A percentile compares a stretch with the other conserved stretches of the same genome.
Conservation (phyloP, 306 rosid species). For the Lotus japonicus region DNA sequence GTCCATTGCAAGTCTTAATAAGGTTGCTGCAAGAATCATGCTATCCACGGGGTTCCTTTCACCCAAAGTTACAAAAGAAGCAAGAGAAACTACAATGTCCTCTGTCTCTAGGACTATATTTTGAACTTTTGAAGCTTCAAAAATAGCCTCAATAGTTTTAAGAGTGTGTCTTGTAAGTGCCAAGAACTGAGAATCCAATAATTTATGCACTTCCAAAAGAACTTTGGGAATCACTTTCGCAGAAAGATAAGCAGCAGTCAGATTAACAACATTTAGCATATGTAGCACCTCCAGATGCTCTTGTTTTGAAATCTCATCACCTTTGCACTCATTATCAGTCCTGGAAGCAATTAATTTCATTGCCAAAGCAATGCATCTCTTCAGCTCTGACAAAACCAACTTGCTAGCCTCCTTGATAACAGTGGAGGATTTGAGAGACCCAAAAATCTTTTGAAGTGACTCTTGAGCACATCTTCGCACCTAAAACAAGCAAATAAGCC, state of each 20-base stretch:
- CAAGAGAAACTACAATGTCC: constrained; percentile 49
- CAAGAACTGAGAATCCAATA: constrained; percentile 44
- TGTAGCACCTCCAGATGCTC: constrained; percentile 68
- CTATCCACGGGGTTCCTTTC: constrained; percentile 70
- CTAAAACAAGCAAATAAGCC: constrained; percentile 34
- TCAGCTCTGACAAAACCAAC: constrained; percentile 56
- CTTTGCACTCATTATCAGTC: constrained; percentile 34
- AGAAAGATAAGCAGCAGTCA: constrained; percentile 59
- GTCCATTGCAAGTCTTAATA: constrained; percentile 50
- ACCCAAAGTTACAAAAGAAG: constrained; percentile 57
- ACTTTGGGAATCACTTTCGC: constrained; percentile 43
- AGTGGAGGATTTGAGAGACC: constrained; percentile 38
- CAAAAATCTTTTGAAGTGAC: constrained; percentile 59
- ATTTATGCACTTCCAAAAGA: constrained; percentile 43
- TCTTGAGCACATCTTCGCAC: constrained; percentile 87
- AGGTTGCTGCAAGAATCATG: constrained; percentile 46
- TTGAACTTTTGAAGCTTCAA: constrained; percentile 47
- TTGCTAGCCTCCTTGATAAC: constrained; percentile 73
- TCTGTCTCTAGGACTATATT: constrained; percentile 37
- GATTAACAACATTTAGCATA: constrained; percentile 55
- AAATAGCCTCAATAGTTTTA: constrained; percentile 54
- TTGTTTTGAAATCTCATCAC: constrained; percentile 25
- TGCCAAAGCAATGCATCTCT: constrained; percentile 51
- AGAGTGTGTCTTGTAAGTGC: constrained; percentile 54
- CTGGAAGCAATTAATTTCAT: constrained; percentile 26